Evolutionary conservation across 495 filamentous ascomycete genomes (phyloP).

Genomic region (Xylaria nigripes): DNA sequence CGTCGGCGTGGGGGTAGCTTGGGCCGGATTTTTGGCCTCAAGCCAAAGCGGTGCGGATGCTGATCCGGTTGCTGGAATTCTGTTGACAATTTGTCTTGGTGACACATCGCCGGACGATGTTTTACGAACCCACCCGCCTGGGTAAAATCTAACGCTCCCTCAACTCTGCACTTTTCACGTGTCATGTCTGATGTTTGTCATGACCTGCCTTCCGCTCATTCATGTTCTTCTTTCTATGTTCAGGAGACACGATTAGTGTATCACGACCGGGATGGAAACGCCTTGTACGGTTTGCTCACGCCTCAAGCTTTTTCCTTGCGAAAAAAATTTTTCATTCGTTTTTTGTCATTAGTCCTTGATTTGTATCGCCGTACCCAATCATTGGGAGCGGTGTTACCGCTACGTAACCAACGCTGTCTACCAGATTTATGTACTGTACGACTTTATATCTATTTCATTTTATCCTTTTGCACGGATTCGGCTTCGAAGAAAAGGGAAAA

Average conservation of each 20-base stretch:
- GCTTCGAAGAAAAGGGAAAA: not conserved
- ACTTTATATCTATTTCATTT: not conserved
- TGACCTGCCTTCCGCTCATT: not conserved
- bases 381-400: no score
- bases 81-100: not conserved
- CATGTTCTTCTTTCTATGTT: not conserved
- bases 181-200: conserved; percentile 2
- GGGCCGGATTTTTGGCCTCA: conserved; percentile 21
- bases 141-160: not conserved
- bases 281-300: not conserved
- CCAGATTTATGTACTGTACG: not conserved
- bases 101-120: not conserved
- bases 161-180: not conserved
- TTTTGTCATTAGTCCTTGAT: no score
- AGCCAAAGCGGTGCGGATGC: conserved; percentile 4
- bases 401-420: no score
- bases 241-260: not conserved
- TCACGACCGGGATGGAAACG: not conserved
- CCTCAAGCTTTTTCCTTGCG: conserved; percentile 6
- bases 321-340: not conserved
- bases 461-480: not conserved
- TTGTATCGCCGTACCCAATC: no score
- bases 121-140: not conserved
- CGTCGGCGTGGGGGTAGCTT: conserved; percentile 25
- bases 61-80: not conserved